Conservation (phyloP, 441 rosid species). For the Adansonia rubrostipa region DNA sequence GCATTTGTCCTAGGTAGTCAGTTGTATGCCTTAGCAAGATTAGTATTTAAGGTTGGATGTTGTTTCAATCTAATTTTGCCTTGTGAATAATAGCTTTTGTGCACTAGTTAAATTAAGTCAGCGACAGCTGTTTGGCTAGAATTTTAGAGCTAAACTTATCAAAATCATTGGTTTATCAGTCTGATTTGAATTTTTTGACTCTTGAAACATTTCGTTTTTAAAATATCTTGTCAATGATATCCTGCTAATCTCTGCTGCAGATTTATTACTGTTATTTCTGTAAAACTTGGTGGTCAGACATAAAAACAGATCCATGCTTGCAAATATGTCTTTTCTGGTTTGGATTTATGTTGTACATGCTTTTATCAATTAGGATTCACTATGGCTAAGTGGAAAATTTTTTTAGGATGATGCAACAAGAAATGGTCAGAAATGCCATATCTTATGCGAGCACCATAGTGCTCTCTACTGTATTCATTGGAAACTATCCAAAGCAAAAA, state of each 20-base stretch:
- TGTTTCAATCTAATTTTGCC: neutral
- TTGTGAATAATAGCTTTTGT: neutral
- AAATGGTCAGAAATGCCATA: neutral
- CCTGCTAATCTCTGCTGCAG: neutral
- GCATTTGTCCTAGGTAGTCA: neutral
- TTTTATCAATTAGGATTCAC: neutral
- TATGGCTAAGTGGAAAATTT: neutral
- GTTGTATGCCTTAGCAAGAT: neutral
- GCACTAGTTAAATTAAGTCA: neutral
- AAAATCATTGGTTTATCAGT: neutral
- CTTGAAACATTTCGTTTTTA: neutral
- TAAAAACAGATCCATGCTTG: neutral
- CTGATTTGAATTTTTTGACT: slow-evolving; percentile 16
- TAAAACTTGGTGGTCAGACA: neutral
- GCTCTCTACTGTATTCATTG: slow-evolving; percentile 11
- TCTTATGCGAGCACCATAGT: neutral
- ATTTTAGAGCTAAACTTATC: neutral
- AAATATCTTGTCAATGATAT: neutral
- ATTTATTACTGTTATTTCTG: neutral
- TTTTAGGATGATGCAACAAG: neutral
- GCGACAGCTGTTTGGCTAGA: neutral
- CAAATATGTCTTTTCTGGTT: neutral
- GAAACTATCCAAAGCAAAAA: neutral
- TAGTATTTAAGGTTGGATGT: neutral
- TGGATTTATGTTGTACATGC: neutral